phyloP scores from a whole-genome alignment of 208 protist species.

The Acanthamoeba triangularis region DNA sequence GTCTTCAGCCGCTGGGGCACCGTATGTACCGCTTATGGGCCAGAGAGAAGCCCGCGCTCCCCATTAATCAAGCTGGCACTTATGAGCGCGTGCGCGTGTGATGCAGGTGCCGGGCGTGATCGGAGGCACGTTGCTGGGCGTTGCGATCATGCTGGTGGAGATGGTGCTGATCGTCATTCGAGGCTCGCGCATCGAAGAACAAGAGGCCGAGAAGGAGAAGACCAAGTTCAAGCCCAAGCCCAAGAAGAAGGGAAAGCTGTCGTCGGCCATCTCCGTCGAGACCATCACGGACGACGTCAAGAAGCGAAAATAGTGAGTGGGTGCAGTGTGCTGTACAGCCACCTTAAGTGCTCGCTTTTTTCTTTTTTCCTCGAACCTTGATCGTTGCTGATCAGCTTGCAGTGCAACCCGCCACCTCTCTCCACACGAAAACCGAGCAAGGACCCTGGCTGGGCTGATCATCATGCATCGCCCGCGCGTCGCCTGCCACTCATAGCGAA shows the following conservation, averaged over 20 bases:
- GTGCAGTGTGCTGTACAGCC: too few species aligned
- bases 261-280: not conserved
- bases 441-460: too few species aligned
- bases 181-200: not conserved
- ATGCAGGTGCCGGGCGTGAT: conserved; percentile 63
- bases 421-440: too few species aligned
- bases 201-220: conserved; percentile 29
- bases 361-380: too few species aligned
- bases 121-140: not conserved
- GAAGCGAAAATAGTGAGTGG: not conserved
- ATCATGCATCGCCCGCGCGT: not conserved
- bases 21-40: not conserved
- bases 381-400: too few species aligned
- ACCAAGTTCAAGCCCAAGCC: conserved; percentile 13
- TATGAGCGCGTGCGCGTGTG: not conserved
- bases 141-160: conserved; percentile 59
- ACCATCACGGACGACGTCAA: not conserved
- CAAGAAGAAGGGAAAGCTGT: not conserved
- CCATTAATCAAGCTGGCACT: not conserved
- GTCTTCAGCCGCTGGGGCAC: conserved; percentile 61
- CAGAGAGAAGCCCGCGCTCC: not conserved
- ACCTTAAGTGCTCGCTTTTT: too few species aligned
- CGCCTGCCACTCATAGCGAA: not conserved
- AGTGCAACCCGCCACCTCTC: too few species aligned
- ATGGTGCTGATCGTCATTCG: conserved; percentile 53